Evolutionary conservation across 768 basidiomycete species (phyloP), one percentile per base, ranked within the genome.

Genomic region (Auricularia auricula-judae): DNA sequence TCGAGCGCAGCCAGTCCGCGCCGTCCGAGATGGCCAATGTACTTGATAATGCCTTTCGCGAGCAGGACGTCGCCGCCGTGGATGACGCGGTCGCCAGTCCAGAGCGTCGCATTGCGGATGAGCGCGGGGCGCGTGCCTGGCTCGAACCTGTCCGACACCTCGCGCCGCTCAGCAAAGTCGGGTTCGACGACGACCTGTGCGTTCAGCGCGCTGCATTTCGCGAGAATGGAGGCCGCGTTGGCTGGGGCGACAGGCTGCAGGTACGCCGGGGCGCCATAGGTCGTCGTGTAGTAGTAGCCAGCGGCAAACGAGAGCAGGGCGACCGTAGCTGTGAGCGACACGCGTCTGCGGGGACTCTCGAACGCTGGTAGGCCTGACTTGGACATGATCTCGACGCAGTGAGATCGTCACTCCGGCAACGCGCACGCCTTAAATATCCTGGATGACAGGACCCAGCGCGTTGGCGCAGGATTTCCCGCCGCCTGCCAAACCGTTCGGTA

Each of bases 61-160:
- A 97, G 70, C 2, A 90, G 77, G 10, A 95, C 75, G 66, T 89
- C 88, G 1, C 84, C 87, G 4, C 74, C 73, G 44, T 90, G 63
- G 34, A 92, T 79, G 1, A 84, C 83, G 0, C 91, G 91, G 53
- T 88, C 84, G 7, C 91, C 91, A 1, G 91, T 94, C 93, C 93
- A 95, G 67, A 96, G 81, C 35, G 79, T 89, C 33, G 86, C 92
- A 67, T 92, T 89, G 72, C 78, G 81, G 63, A 94, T 81, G 61
- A 89, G 77, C 4, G 83, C 78, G 1, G 89, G 78, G 78, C 2
- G 90, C 88, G 34, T 59, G 23, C 2, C 87, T 2, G 76, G 76
- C 7, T 78, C 84, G 68, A 83, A 89, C 3, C 89, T 80, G 72
- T 91, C 89, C 8, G 87, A 90, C 58, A 75, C 71, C 4, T 53